These are phyloP conservation scores for Claviceps sorghi DNA, from an alignment of 2,329 filamentous ascomycete species.

Conservation along the genomic window DNA sequence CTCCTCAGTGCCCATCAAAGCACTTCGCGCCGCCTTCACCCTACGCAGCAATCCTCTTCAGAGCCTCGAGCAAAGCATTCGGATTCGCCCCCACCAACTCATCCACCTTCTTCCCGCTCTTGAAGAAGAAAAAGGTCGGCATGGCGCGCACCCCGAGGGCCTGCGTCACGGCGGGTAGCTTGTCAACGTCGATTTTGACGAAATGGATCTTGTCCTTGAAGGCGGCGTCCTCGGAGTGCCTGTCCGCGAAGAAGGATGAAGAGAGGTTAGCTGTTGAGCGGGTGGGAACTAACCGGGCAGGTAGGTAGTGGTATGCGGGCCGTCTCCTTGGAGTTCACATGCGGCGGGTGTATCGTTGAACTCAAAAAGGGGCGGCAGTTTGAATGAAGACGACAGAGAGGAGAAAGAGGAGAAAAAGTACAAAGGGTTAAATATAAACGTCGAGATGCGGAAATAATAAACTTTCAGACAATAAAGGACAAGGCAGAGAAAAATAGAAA, in stretches of 20 bases:
- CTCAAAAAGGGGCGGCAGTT: no score
- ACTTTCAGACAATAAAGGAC: no score
- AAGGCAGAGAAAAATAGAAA: no score
- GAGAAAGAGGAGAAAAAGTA: no score
- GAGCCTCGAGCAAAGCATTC: conserved; percentile 32
- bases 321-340: no score
- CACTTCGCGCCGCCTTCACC: no score
- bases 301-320: background rate
- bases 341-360: no score
- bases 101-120: conserved; percentile 54
- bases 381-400: no score
- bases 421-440: no score
- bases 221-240: conserved; percentile 23
- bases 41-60: conserved; percentile 6
- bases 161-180: conserved; percentile 56
- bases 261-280: background rate
- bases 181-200: conserved; percentile 82
- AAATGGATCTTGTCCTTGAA: conserved; percentile 52
- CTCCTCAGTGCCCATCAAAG: no score
- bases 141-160: conserved; percentile 74
- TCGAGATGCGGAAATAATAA: no score
- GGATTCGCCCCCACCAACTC: conserved; percentile 73
- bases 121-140: conserved; percentile 81
- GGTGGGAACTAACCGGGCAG: background rate
- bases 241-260: conserved; percentile 1